phyloP scores from a whole-genome alignment of 345 rosid species.

The Corchorus olitorius region DNA sequence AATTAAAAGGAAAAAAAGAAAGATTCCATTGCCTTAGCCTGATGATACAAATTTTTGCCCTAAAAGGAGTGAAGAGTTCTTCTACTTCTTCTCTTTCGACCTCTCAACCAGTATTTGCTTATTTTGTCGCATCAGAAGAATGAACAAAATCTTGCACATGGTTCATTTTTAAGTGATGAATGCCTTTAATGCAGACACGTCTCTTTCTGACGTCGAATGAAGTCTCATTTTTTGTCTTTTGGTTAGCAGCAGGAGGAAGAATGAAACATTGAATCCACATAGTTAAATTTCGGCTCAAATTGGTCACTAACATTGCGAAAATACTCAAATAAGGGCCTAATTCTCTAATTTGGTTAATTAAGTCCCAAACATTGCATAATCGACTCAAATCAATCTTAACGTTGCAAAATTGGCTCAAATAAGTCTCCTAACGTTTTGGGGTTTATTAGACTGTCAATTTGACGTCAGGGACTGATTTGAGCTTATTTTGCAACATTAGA shows the following conservation, averaged over 20 bases:
- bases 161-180: neutral
- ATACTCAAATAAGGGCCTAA: too few species aligned
- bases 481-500: too few species aligned
- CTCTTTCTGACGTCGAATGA: neutral
- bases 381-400: too few species aligned
- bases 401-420: too few species aligned
- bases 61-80: neutral
- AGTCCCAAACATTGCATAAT: too few species aligned
- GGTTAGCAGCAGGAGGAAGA: neutral
- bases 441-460: too few species aligned
- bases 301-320: too few species aligned
- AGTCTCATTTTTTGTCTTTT: neutral
- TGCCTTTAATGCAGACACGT: neutral
- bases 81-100: too few species aligned
- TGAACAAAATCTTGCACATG: slow-evolving; percentile 18
- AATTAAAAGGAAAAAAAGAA: neutral
- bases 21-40: slow-evolving; percentile 19
- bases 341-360: too few species aligned
- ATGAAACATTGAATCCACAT: neutral
- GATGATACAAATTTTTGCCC: neutral
- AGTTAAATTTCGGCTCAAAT: neutral
- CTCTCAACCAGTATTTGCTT: neutral
- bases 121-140: slow-evolving; percentile 10
- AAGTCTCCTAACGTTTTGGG: too few species aligned
- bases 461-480: too few species aligned